phyloP scores from a whole-genome alignment of 345 rosid genomes.

The Viola odorata region DNA sequence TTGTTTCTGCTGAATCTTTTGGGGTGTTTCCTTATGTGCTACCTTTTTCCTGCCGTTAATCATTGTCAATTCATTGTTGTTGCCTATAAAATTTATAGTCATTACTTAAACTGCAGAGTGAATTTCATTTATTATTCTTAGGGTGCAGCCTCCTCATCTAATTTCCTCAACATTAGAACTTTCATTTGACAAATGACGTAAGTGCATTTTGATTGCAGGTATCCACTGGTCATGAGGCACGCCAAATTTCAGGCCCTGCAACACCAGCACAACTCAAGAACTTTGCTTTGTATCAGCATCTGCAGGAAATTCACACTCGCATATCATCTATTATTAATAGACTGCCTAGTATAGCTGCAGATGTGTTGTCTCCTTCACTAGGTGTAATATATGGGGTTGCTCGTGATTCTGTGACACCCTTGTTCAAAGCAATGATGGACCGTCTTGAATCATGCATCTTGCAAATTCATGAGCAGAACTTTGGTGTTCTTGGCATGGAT shows the following conservation, averaged over 20 bases:
- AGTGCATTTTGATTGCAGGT: constrained; percentile 50
- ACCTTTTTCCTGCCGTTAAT: not conserved
- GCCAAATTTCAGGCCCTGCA: constrained; percentile 79
- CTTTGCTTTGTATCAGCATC: constrained; percentile 82
- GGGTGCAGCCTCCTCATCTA: no score
- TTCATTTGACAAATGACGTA: constrained; percentile 6
- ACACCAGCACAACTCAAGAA: constrained; percentile 82
- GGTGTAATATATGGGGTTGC: constrained; percentile 79
- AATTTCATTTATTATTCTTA: not conserved
- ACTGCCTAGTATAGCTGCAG: constrained; percentile 75
- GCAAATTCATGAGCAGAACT: constrained; percentile 91
- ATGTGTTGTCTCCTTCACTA: constrained; percentile 70
- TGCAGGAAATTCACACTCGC: constrained; percentile 82
- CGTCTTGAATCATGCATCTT: constrained; percentile 83
- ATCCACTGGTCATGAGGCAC: constrained; percentile 94
- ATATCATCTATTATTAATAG: constrained; percentile 57
- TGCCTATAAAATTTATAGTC: no score
- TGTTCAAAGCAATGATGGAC: constrained; percentile 91
- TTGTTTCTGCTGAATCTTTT: not conserved
- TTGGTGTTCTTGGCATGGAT: constrained; percentile 63
- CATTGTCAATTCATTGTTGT: not conserved
- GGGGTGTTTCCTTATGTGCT: not conserved
- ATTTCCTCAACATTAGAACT: not conserved
- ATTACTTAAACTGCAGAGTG: not conserved
- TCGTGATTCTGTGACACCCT: constrained; percentile 76